A percentile compares a stretch with the other conserved stretches of the same genome.
These are phyloP conservation scores for Diplodia corticola DNA, from an alignment of 2,329 filamentous ascomycete genomes.

Conservation along the genomic window DNA sequence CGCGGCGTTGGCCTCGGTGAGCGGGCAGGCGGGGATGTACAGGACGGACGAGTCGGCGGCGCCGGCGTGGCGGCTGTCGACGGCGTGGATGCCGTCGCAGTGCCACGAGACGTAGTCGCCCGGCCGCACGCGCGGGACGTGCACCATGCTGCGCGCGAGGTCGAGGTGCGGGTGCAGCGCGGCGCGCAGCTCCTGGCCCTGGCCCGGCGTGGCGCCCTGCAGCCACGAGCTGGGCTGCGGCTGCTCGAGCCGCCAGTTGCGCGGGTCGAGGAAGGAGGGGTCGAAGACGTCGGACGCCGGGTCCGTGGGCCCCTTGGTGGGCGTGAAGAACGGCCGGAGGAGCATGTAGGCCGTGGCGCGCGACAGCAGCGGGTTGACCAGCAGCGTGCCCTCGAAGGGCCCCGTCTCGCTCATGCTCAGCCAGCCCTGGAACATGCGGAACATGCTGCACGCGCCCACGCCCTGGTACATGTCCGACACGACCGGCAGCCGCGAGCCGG, in stretches of 20 bases:
- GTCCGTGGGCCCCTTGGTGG: slow-evolving; percentile 43
- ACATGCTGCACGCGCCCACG: slow-evolving; percentile 78
- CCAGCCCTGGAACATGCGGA: slow-evolving; percentile 91
- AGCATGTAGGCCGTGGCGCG: slow-evolving; percentile 78
- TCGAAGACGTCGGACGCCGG: slow-evolving; percentile 44
- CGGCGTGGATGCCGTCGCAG: slow-evolving; percentile 78
- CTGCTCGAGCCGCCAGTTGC: slow-evolving; percentile 63
- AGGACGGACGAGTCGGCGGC: slow-evolving; percentile 75
- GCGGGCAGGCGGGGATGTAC: slow-evolving; percentile 84
- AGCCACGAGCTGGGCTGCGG: slow-evolving; percentile 58
- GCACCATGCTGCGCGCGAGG: slow-evolving; percentile 68
- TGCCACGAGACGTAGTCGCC: slow-evolving; percentile 80
- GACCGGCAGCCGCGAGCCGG: slow-evolving; percentile 65
- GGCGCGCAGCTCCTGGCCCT: slow-evolving; percentile 67
- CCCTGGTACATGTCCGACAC: slow-evolving; percentile 77
- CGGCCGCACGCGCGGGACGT: slow-evolving; percentile 66
- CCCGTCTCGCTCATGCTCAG: slow-evolving; percentile 72
- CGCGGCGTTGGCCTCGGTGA: slow-evolving; percentile 71
- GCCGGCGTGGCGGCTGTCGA: slow-evolving; percentile 76
- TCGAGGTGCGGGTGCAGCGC: slow-evolving; percentile 69
- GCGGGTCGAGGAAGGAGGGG: slow-evolving; percentile 46
- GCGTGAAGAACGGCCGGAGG: slow-evolving; percentile 78
- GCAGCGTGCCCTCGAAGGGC: slow-evolving; percentile 74
- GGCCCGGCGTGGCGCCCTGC: slow-evolving; percentile 69
- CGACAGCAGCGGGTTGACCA: slow-evolving; percentile 76